phyloP scores from a whole-genome alignment of 495 filamentous ascomycete species.

The Bombardia bombarda region DNA sequence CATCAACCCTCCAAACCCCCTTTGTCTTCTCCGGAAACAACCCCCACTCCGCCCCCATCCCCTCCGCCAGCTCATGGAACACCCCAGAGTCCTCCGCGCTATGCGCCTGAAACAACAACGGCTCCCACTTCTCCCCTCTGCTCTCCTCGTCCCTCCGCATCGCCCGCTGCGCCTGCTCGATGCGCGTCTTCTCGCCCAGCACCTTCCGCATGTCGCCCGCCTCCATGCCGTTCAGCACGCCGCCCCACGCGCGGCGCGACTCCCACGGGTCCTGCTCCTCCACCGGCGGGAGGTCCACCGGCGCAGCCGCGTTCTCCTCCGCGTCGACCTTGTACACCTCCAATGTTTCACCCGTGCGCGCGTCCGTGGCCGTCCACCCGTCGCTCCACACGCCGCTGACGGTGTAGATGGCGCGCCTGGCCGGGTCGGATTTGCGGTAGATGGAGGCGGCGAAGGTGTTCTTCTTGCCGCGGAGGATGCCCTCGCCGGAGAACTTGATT shows the following conservation, averaged over 20 bases:
- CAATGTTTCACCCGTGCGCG: conserved; percentile 20
- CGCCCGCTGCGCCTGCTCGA: conserved; percentile 40
- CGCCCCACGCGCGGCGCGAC: conserved; percentile 32
- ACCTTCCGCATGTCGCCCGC: conserved; percentile 29
- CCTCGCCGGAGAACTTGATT: conserved; percentile 29
- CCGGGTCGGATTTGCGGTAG: conserved; percentile 12
- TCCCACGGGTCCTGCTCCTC: conserved; percentile 37
- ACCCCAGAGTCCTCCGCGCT: conserved; percentile 15
- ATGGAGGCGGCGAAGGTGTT: conserved; percentile 25
- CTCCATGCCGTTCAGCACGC: conserved; percentile 23
- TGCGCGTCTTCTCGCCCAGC: conserved; percentile 24
- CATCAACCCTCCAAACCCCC: conserved; percentile 25
- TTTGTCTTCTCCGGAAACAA: conserved; percentile 24
- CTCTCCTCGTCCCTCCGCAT: conserved; percentile 54
- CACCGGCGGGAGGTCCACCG: conserved; percentile 15
- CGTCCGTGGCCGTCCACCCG: conserved; percentile 28
- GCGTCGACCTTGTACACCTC: conserved; percentile 25
- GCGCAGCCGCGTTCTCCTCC: conserved; percentile 15
- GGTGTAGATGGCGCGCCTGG: conserved; percentile 20
- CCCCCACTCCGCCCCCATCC: conserved; percentile 5
- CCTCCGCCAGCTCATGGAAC: conserved; percentile 18
- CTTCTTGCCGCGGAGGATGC: conserved; percentile 24
- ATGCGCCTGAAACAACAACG: conserved; percentile 37
- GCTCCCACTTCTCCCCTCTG: conserved; percentile 50
- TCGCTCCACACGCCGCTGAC: conserved; percentile 33